Base-by-base conservation (phyloP, 2,329 filamentous ascomycete genomes). In the Apiospora marii region DNA sequence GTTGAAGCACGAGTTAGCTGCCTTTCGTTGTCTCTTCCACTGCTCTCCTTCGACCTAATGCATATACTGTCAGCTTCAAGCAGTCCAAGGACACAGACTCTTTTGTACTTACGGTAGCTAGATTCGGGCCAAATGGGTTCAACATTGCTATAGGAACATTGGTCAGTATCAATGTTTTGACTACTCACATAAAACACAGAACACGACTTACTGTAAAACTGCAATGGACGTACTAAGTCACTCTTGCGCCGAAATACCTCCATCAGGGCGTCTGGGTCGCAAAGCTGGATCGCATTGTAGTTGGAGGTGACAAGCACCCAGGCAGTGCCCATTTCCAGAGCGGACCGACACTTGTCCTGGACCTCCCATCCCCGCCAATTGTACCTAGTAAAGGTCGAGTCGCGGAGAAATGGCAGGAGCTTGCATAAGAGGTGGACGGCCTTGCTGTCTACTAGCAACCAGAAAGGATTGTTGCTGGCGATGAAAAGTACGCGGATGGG, bases 301-400 rank as follows among this genome's bases (percentile, higher is more conserved):
- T 72, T 51, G 0, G 75, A 73, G 12, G 74, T 74, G 2, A 76
- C 75, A 3, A 75, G 67, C 24, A 76, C 71, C 19, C 71, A 79
- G 8, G 68, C 74, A 51, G 78, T 76, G 5, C 79, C 79, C 72
- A 80, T 75, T 71, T 79, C 78, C 3, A 74, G 70, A 67, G 79
- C 79, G 0, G 77, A 75, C 4, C 68, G 71, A 27, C 72, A 76
- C 16, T 77, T 67, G 48, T 81, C 79, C 14, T 73, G 67, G 16
- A 79, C 8, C 44, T 81, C 78, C 76, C 77, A 82, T 3, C 76
- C 77, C 14, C 77, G 74, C 44, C 71, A 82, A 69, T 81, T 81
- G 74, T 77, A 82, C 4, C 79, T 72, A 2, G 78, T 79, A 67
- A 82, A 8, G 27, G 2, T 34, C 4, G 30, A 30, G 13, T 8